Evolutionary conservation across 352 stramenopile species (phyloP), one percentile per base, ranked within the genome.

Genomic region (Pythium aristosporum): DNA sequence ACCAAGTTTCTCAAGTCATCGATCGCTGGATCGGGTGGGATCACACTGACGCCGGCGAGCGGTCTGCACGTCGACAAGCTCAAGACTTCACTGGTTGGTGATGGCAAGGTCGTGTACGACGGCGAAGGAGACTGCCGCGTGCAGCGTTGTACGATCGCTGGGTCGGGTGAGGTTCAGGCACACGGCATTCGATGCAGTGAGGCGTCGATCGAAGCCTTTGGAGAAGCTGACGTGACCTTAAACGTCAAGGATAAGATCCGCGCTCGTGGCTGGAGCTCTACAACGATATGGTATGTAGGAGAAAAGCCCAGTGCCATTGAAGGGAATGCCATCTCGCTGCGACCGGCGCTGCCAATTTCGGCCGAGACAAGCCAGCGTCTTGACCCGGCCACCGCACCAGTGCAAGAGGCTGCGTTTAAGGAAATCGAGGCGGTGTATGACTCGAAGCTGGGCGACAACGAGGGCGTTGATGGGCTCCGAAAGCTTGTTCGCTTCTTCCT

Each of bases 121-220:
- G 58, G 58, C n/a, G 34, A 57, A 7, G 58, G 58, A 36, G 11
- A 53, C 10, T 65, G 48, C 21, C 47, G 47, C 16, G 48, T 65
- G 20, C 47, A 65, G 37, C 47, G 58, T 16, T 51, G 23, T 16
- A 58, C 58, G 3, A 48, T 65, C 8, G 28, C 39, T 5, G 58
- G 48, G 3, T 58, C 47, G 2, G 58, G 58, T 11, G 20, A 37
- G 32, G 36, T 65, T 9, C 28, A 57, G 5, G 34, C 48, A 7
- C 34, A 36, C 11, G 36, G 25, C 15, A 58, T 65, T 44, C 48
- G 42, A 10, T 52, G 48, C 21, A 16, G 58, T 11, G 37, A 58
- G 10, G 58, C 37, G 9, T 65, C 58, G 15, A 18, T 51, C 5
- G 25, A 52, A 13, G 18, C 36, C 5, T 32, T 53, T 18, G 58